Evolutionary conservation across 1,284 basidiomycete genomes (phyloP), one percentile per base, ranked within the genome.

Genomic region (Melampsora occidentalis): DNA sequence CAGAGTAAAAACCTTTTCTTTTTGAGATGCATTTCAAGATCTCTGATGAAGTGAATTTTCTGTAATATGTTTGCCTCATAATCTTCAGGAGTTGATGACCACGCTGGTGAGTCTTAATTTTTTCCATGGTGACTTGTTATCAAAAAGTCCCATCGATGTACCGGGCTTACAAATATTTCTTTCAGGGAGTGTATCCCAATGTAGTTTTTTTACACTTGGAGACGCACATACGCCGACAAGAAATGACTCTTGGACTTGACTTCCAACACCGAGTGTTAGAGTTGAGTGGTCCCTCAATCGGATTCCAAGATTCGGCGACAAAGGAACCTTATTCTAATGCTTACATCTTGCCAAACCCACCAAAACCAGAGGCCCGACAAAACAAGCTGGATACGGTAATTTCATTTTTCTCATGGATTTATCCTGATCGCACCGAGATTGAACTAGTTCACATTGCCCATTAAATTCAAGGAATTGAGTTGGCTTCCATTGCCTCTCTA

Each of bases 191-290:
- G 28, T 76, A 76, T 53, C 73, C 73, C 10, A 76, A 76, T 48
- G 73, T 76, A n/a, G 61, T 63, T 31, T 76, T 39, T 69, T 59
- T 76, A 46, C 73, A 76, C 42, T 76, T 76, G 59, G 73, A 76
- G 39, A 69, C 73, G 20, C 49, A 69, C 33, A 46, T 76, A 59
- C 67, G 67, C 35, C 63, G 63, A 62, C 57, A 76, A 51, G 73
- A 61, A 64, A 46, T 12, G 16, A 28, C 33, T 28, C 20, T 69
- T 31, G 67, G 61, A 22, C 64, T 76, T n/a, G 61, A 69, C 39
- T 76, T 76, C 68, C 73, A 65, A 31, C 73, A 76, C 42, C 66
- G 67, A 64, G 73, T 76, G 7, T 66, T 63, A 35, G 73, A 68
- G 73, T 76, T 5, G 68, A 66, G 20, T 46, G 28, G 25, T 49